phyloP scores from a whole-genome alignment of 1,284 basidiomycete species.

The Melampsora americana region DNA sequence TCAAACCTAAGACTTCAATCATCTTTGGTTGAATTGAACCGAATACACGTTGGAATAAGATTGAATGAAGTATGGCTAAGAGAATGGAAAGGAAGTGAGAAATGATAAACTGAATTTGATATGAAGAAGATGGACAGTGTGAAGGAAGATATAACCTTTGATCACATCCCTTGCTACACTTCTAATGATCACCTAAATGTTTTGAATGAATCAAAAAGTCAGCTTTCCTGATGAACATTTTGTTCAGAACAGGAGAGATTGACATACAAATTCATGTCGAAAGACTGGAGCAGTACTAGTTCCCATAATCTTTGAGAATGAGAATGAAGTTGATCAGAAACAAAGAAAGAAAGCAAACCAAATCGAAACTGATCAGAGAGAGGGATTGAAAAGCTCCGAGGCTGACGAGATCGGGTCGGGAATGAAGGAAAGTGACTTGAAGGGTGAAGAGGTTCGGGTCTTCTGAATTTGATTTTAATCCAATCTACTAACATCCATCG shows the following conservation, averaged over 20 bases:
- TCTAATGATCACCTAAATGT: background rate
- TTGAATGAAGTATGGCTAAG: conserved; percentile 8
- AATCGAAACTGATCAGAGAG: no score
- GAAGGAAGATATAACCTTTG: no score
- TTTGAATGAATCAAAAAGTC: background rate
- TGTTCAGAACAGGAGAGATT: background rate
- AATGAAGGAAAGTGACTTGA: no score
- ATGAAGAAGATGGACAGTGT: no score
- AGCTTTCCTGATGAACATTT: background rate
- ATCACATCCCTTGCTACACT: conserved; percentile 10
- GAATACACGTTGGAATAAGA: conserved; percentile 17
- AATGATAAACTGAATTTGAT: no score
- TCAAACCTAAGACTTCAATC: conserved; percentile 6
- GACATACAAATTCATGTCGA: conserved; percentile 1
- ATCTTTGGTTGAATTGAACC: conserved; percentile 8
- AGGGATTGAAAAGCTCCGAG: no score
- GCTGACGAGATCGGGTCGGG: no score
- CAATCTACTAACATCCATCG: no score
- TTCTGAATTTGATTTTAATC: no score
- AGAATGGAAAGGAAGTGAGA: background rate
- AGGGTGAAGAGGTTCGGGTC: no score
- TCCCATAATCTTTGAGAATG: background rate
- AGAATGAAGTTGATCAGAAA: no score
- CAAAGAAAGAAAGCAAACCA: no score
- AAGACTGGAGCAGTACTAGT: conserved; percentile 10